Percentiles rank a stretch among this genome's conserved stretches.
These are phyloP conservation scores for Mercurialis annua DNA, from an alignment of 345 rosid genomes.

Conservation along the genomic window DNA sequence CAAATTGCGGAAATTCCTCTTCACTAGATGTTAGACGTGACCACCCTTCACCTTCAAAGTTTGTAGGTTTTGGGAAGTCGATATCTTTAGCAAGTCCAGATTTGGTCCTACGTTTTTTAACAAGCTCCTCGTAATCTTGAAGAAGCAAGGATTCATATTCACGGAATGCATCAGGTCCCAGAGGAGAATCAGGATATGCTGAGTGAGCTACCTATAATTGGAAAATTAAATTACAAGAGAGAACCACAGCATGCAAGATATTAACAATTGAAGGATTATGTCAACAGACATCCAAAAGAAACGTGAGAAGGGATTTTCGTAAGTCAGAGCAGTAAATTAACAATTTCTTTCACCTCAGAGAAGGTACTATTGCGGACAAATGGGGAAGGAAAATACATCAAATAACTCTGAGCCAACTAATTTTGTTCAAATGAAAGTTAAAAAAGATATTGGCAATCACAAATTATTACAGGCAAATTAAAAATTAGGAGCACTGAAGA, in stretches of 20 bases:
- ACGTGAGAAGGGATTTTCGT: neutral
- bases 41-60: conserved; percentile 59
- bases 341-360: neutral
- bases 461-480: neutral
- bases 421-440: neutral
- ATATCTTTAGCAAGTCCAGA: conserved; percentile 30
- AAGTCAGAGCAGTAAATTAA: neutral
- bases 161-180: conserved; percentile 86
- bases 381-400: too few relatives aligned
- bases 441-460: neutral
- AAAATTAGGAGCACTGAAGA: neutral
- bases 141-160: conserved; percentile 88
- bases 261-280: neutral
- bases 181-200: conserved; percentile 77
- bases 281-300: neutral
- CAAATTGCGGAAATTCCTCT: conserved; percentile 42
- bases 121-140: conserved; percentile 88
- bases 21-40: conserved; percentile 47
- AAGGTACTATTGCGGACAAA: too few relatives aligned
- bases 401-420: neutral
- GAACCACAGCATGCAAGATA: neutral
- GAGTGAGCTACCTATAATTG: conserved; percentile 72
- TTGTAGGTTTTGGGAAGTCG: conserved; percentile 22
- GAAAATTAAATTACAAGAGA: conserved; percentile 12
- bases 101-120: conserved; percentile 40